phyloP scores from a whole-genome alignment of 257 asterid species.

The Fraxinus quadrangulata region DNA sequence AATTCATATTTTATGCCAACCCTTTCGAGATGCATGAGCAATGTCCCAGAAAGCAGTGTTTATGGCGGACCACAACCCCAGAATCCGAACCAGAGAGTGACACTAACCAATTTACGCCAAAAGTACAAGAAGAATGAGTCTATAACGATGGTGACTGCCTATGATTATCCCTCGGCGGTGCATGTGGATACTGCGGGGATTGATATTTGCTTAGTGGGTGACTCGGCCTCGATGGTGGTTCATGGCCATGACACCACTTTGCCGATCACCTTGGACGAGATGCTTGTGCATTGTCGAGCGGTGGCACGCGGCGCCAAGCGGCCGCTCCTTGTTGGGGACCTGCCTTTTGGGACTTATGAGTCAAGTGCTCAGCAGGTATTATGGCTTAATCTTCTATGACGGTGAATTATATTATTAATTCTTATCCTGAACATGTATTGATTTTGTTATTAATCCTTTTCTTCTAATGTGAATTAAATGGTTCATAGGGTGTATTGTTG shows the following conservation, averaged over 20 bases:
- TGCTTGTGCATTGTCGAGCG: conserved; percentile 90
- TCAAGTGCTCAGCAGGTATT: conserved; percentile 75
- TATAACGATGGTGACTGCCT: conserved; percentile 88
- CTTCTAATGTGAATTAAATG: neutral
- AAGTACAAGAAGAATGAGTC: conserved; percentile 69
- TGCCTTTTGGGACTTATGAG: conserved; percentile 90
- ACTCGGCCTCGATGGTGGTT: conserved; percentile 97
- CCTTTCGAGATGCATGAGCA: conserved; percentile 52
- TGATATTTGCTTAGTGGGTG: conserved; percentile 89
- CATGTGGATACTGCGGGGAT: conserved; percentile 82
- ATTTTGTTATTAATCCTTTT: neutral
- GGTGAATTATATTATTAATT: neutral
- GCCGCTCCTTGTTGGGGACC: conserved; percentile 85
- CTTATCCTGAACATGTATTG: neutral
- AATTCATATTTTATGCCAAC: conserved; percentile 8
- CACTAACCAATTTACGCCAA: conserved; percentile 63
- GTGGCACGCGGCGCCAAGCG: conserved; percentile 90
- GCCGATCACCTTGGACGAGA: conserved; percentile 85
- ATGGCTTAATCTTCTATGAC: neutral
- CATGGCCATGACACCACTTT: conserved; percentile 96
- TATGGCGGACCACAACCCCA: conserved; percentile 95
- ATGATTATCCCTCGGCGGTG: conserved; percentile 87
- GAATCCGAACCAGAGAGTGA: conserved; percentile 63
- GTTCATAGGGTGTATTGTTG: neutral
- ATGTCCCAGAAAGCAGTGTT: conserved; percentile 70